Evolutionary conservation across 2,329 filamentous ascomycete species (phyloP), one percentile per base, ranked within the genome.

Genomic region (Metarhizium sp.): DNA sequence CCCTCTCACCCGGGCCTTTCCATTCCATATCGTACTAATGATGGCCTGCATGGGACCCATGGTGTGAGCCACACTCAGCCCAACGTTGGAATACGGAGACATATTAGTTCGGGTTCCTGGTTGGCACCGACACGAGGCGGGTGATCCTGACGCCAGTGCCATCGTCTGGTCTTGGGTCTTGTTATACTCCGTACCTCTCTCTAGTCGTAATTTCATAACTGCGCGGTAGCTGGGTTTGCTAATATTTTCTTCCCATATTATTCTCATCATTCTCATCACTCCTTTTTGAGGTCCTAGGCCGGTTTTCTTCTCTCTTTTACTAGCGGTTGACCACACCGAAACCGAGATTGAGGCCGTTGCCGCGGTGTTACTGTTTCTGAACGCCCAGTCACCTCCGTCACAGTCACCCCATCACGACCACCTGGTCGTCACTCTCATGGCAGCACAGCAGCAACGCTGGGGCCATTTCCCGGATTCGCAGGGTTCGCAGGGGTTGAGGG

Each of bases 401-500:
- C 45, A 6, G 25, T 25, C 43, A 20, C 43, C 43, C n/a, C n/a
- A 46, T 46, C 20, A 46, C 20, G 6, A 2, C 43, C 43, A 10
- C 40, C 29, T 18, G 6, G 40, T 18, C 40, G 14, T 43, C 40
- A 46, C 30, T 51, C 52, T 49, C 45, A 57, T 57, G 55, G 45
- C 52, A 25, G 53, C 53, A 50, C 52, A 50, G 46, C 52, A 51
- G 52, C 76, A 78, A 43, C 84, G 83, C 71, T 83, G 80, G 80
- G 80, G 80, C 66, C 70, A 80, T 64, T 71, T 84, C 59, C 80
- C 81, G 57, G 69, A 74, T 58, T 70, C 77, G 47, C 54, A 52
- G 40, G 51, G 53, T 58, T 70, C 77, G 51, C 54, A 52, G 53
- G 47, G 53, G 51, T 40, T 13, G 53, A 16, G 34, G 49, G 53